Evolutionary conservation across 2,329 filamentous ascomycete genomes (phyloP).

Genomic region (Cytospora chrysosperma): DNA sequence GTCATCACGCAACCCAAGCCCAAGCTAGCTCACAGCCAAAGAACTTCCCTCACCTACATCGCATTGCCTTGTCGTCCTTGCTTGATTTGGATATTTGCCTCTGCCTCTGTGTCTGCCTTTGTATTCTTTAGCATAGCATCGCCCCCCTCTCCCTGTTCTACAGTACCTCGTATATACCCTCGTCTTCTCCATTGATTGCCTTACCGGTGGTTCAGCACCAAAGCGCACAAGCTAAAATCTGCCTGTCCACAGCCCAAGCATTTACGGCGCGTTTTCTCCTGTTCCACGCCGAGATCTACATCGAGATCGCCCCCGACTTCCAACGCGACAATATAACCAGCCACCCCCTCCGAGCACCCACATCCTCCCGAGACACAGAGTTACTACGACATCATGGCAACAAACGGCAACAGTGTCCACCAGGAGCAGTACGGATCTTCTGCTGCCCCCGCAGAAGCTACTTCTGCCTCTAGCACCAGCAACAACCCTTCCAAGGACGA

Average conservation of each 20-base stretch:
- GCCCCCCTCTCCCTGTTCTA: not conserved
- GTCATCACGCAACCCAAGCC: not conserved
- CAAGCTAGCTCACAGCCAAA: not conserved
- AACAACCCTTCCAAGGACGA: slow-evolving; percentile 75
- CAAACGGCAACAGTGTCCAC: slow-evolving; percentile 54
- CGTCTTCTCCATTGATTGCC: not conserved
- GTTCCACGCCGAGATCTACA: slow-evolving; percentile 3
- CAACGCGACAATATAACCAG: not conserved
- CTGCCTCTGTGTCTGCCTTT: not conserved
- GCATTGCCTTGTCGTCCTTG: not conserved
- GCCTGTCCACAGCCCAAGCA: not conserved
- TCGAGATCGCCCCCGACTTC: slow-evolving; percentile 1
- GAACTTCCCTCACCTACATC: not conserved
- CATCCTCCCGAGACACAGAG: slow-evolving; percentile 6
- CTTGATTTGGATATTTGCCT: not conserved
- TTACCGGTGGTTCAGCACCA: not conserved
- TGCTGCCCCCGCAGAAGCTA: slow-evolving; percentile 33
- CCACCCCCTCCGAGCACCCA: not conserved
- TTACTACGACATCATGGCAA: slow-evolving; percentile 47
- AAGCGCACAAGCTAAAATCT: not conserved
- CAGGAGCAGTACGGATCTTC: slow-evolving; percentile 44
- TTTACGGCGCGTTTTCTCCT: not conserved
- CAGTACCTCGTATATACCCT: not conserved
- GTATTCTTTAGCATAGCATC: not conserved
- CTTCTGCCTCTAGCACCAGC: slow-evolving; percentile 35